Conservation (phyloP, 495 filamentous ascomycete genomes). For the Neurospora tetraspora region DNA sequence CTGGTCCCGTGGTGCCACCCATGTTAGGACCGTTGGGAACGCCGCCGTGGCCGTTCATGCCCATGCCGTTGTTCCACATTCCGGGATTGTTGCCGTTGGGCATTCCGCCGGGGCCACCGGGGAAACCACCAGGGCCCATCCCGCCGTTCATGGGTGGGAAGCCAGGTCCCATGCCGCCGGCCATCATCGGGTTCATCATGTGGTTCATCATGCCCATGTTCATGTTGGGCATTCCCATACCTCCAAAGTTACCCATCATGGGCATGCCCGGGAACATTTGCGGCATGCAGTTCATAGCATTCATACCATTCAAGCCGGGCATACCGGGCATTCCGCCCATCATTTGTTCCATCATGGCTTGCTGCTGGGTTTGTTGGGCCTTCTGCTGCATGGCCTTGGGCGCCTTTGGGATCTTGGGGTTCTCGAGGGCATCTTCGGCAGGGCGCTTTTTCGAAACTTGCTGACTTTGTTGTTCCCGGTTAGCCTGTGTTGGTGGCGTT, state of each 20-base stretch:
- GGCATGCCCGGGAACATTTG: slow-evolving; percentile 28
- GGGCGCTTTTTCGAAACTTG: slow-evolving; percentile 60
- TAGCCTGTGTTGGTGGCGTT: slow-evolving; percentile 1
- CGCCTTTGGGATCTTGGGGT: slow-evolving; percentile 52
- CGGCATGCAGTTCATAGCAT: slow-evolving; percentile 22
- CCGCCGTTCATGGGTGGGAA: slow-evolving; percentile 31
- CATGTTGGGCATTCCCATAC: slow-evolving; percentile 22
- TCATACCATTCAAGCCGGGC: slow-evolving; percentile 31
- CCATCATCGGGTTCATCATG: slow-evolving; percentile 48
- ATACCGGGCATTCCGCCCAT: slow-evolving; percentile 21
- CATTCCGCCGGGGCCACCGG: slow-evolving; percentile 10
- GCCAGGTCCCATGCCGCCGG: slow-evolving; percentile 36
- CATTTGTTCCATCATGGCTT: slow-evolving; percentile 28
- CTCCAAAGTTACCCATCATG: slow-evolving; percentile 8
- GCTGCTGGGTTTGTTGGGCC: slow-evolving; percentile 27
- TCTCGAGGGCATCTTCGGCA: slow-evolving; percentile 61
- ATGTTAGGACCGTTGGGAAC: slow-evolving; percentile 39
- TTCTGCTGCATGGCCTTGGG: slow-evolving; percentile 47
- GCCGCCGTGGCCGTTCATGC: slow-evolving; percentile 29
- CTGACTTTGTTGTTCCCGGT: slow-evolving; percentile 8
- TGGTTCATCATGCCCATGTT: slow-evolving; percentile 26
- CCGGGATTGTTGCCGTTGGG: slow-evolving; percentile 4
- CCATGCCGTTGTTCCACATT: slow-evolving; percentile 38
- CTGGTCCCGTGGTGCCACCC: background rate
- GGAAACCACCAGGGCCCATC: slow-evolving; percentile 37